Conservation (phyloP, 2,329 filamentous ascomycete species). For the Penicillium sp. region DNA sequence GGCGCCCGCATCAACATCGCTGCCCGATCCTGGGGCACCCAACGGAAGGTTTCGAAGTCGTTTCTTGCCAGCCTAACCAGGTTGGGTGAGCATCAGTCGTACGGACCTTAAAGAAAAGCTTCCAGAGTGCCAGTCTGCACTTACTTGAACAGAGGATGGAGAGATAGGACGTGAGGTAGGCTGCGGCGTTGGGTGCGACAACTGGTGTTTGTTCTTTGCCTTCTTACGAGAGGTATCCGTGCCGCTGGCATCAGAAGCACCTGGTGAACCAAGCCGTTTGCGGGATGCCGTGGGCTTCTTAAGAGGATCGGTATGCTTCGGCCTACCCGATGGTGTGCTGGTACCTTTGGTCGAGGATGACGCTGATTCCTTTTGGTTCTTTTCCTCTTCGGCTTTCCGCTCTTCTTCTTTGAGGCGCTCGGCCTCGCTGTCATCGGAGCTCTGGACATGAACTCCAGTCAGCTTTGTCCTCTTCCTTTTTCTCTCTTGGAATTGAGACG, state of each 20-base stretch:
- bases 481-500: conserved; percentile 15
- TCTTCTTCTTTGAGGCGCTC: conserved; percentile 61
- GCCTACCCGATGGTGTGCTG: conserved; percentile 62
- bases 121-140: conserved; percentile 7
- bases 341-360: conserved; percentile 68
- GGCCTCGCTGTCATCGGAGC: conserved; percentile 62
- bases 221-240: conserved; percentile 85
- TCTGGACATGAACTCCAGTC: conserved; percentile 42
- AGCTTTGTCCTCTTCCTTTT: too few species aligned
- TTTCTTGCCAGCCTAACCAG: conserved; percentile 52
- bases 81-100: background rate
- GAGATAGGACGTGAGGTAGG: conserved; percentile 57
- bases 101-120: too few species aligned
- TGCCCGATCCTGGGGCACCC: conserved; percentile 49
- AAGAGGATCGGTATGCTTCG: conserved; percentile 51
- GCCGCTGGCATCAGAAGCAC: conserved; percentile 84
- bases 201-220: conserved; percentile 63
- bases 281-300: conserved; percentile 59
- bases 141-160: conserved; percentile 58
- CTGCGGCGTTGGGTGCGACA: conserved; percentile 33
- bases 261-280: conserved; percentile 82
- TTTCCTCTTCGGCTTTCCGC: conserved; percentile 58
- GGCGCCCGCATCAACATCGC: conserved; percentile 57
- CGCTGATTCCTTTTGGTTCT: conserved; percentile 52
- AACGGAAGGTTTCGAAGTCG: conserved; percentile 35